Conservation (phyloP, 495 filamentous ascomycete genomes). For the Aspergillus sclerotioniger region DNA sequence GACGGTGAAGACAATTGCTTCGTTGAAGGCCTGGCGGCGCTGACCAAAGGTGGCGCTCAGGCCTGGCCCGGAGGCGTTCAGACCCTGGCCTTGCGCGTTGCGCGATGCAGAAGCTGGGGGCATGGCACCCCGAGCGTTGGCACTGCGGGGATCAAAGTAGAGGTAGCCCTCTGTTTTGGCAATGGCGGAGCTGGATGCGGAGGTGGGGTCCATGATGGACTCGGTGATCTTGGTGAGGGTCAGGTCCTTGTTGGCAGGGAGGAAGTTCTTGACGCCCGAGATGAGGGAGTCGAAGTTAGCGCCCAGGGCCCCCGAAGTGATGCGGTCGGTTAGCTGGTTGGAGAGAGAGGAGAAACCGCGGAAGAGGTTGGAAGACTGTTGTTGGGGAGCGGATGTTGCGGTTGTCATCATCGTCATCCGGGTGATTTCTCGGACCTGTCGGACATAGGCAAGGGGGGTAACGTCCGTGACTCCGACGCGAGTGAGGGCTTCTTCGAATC, state of each 20-base stretch:
- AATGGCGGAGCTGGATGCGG: conserved; percentile 86
- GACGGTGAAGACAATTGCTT: conserved; percentile 95
- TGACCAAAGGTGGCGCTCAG: conserved; percentile 90
- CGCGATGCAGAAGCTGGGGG: conserved; percentile 61
- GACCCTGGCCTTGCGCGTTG: conserved; percentile 49
- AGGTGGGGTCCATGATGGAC: conserved; percentile 93
- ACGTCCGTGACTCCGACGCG: conserved; percentile 67
- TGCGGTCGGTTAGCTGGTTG: conserved; percentile 84
- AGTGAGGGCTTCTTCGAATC: conserved; percentile 84
- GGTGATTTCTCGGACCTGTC: conserved; percentile 89
- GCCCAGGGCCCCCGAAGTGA: conserved; percentile 84
- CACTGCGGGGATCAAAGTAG: conserved; percentile 95
- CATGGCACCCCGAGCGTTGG: conserved; percentile 92
- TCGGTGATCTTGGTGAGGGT: conserved; percentile 98
- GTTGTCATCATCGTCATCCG: conserved; percentile 99
- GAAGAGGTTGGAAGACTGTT: conserved; percentile 73
- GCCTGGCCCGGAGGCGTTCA: conserved; percentile 52
- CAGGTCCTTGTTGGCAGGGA: conserved; percentile 90
- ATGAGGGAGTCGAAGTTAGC: conserved; percentile 94
- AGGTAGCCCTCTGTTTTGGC: conserved; percentile 97
- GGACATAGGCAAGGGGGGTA: conserved; percentile 78
- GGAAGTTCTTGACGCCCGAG: conserved; percentile 97
- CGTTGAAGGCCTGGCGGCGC: conserved; percentile 86
- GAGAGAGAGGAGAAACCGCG: conserved; percentile 86
- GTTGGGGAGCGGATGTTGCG: conserved; percentile 56